Evolutionary conservation across 73 alveolate species (phyloP).

Genomic region (Diophrys sp.): DNA sequence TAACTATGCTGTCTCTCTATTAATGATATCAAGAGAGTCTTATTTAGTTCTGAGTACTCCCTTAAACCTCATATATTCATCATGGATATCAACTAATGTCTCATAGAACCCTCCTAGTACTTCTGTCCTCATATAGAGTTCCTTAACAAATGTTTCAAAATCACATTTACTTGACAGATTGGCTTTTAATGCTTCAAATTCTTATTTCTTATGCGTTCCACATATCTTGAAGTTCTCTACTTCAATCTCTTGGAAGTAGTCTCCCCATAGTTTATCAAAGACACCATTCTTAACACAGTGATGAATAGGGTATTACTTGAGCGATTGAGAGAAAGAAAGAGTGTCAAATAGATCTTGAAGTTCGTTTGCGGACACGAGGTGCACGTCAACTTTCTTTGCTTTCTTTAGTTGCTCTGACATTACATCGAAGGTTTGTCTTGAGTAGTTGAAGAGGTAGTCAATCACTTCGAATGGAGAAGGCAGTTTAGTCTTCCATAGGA

Average conservation of each 20-base stretch:
- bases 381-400: not conserved
- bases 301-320: not conserved
- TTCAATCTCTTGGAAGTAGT: not conserved
- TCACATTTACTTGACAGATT: not conserved
- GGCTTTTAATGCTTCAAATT: too few species aligned
- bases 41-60: not conserved
- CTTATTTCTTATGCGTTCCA: not conserved
- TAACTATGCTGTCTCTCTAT: not conserved
- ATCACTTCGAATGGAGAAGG: not conserved
- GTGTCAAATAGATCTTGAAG: not conserved
- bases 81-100: not conserved
- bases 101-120: not conserved
- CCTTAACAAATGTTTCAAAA: not conserved
- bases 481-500: not conserved
- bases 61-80: not conserved
- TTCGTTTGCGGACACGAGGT: not conserved
- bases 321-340: not conserved
- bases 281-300: not conserved
- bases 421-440: not conserved
- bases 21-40: not conserved
- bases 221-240: not conserved
- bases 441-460: not conserved
- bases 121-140: not conserved
- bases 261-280: slow-evolving; percentile 1
- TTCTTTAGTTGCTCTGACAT: not conserved